Evolutionary conservation across 257 asterid species (phyloP), one percentile per base, ranked within the genome.

Genomic region (Plectranthus barbatus): DNA sequence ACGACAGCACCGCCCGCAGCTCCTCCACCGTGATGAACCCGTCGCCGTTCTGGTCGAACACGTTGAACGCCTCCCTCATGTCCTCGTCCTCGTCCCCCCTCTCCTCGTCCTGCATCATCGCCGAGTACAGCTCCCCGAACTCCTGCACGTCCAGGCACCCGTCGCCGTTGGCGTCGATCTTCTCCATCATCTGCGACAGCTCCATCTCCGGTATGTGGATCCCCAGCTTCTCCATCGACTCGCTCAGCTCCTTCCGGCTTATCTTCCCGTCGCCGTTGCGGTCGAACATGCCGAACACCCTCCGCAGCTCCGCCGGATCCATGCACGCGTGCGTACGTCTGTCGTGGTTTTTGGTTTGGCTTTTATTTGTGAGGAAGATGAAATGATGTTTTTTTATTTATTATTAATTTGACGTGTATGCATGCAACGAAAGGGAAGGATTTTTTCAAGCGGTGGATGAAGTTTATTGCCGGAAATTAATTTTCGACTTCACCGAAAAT

Each of bases 41-140:
- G 36, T 78, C 84, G 1, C 84, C 84, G 56, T 81, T 79, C n/a
- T 69, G 79, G 31, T 82, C 88, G 58, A 80, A 83, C 13, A 83
- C 84, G 13, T 80, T 80, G 78, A 83, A 80, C 3, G 89, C 89
- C 53, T 80, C 86, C 7, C 77, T 56, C 79, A 80, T 75, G 21
- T 80, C 90, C 39, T 69, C 83, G 17, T 83, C 86, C 57, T 75
- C 82, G 46, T 64, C 60, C 5, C 69, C 75, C 29, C 70, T 21
- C 0, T 6, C 66, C 17, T 69, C 76, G 60, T 69, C 86, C 29
- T 56, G 80, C 86, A 76, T 78, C n/a, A 80, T 72, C 33, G 73
- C 52, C 7, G 72, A 52, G 60, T 76, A 83, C 6, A 83, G 71
- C 15, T 57, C 67, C 9, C 83, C 80, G 44, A 83, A 83, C 56